Evolutionary conservation across 805 yeast genomes (phyloP), one percentile per base, ranked within the genome.

Genomic region (Pichia heedii): DNA sequence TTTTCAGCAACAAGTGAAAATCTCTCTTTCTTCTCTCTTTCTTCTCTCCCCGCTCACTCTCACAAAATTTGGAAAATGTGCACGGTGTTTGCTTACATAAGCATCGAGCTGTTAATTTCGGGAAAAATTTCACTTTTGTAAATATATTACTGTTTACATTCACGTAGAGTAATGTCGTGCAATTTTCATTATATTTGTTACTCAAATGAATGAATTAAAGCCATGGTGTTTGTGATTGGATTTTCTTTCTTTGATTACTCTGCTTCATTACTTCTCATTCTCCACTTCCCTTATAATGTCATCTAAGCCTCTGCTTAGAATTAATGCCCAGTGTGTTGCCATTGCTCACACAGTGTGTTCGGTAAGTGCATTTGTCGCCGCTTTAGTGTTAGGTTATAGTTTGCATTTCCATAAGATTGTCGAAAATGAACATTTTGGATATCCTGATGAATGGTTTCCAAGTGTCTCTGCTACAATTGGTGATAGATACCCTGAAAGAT

Each of bases 361-460:
- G 1, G 67, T 73, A 5, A 62, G 77, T 12, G 95, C 96, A 1
- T 89, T 89, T 55, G 29, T 82, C 5, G 74, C 77, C 0, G 95
- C 97, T 3, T 70, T 89, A 21, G 56, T 71, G 0, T 78, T 85
- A 24, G 97, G 96, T 1, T 76, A 77, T 48, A 69, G 70, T 41
- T 70, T 90, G 22, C 98, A 90, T 63, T 93, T 79, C 64, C 68
- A 82, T 47, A 88, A 93, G 60, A 93, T 93, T 58, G 96, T 93
- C 11, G 71, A 79, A 56, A 93, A 93, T 60, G 84, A 89, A 39
- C 76, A 77, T 50, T 89, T 70, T 58, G 94, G 95, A 1, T 93
- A 87, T 58, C 98, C 98, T 3, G 93, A 89, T 47, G 98, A 93
- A 62, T 93, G 98, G 97, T 90, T 93, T 59, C 98, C 98, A 2